phyloP scores from a whole-genome alignment of 345 rosid species.

The Hibiscus syriacus region DNA sequence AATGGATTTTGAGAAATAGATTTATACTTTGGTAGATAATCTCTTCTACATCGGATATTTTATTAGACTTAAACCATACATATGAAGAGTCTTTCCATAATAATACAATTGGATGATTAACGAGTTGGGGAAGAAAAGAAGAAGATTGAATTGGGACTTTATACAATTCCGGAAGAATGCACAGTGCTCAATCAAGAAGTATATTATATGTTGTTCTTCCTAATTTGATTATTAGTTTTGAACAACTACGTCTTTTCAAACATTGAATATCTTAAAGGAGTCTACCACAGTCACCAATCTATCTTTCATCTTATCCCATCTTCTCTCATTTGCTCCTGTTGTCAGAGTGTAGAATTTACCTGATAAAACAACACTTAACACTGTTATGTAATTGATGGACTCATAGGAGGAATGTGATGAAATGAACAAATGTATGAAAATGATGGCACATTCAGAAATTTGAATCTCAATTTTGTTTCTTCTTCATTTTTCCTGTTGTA shows the following conservation, averaged over 20 bases:
- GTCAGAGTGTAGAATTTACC: slow-evolving; percentile 85
- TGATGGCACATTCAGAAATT: no score
- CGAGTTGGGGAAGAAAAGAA: background rate
- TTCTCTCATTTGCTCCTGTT: slow-evolving; percentile 80
- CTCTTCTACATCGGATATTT: no score
- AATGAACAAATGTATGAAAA: no score
- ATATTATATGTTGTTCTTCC: background rate
- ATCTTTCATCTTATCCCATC: slow-evolving; percentile 94
- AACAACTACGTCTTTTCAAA: slow-evolving; percentile 17
- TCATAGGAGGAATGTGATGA: no score
- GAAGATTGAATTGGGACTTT: background rate
- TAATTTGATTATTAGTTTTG: background rate
- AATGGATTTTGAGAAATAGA: no score
- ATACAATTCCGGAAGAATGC: slow-evolving; percentile 10
- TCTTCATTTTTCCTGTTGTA: no score
- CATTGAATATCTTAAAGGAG: slow-evolving; percentile 61
- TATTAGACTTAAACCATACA: no score
- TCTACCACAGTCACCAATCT: slow-evolving; percentile 59
- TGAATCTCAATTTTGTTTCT: no score
- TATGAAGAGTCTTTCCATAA: no score
- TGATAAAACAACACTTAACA: slow-evolving; percentile 14
- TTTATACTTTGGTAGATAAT: no score
- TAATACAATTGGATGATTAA: no score
- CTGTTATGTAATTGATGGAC: no score
- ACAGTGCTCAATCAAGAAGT: slow-evolving; percentile 7